Conservation (phyloP, 225 moss, liverwort and hornwort species). For the Thuidium tamariscinum region DNA sequence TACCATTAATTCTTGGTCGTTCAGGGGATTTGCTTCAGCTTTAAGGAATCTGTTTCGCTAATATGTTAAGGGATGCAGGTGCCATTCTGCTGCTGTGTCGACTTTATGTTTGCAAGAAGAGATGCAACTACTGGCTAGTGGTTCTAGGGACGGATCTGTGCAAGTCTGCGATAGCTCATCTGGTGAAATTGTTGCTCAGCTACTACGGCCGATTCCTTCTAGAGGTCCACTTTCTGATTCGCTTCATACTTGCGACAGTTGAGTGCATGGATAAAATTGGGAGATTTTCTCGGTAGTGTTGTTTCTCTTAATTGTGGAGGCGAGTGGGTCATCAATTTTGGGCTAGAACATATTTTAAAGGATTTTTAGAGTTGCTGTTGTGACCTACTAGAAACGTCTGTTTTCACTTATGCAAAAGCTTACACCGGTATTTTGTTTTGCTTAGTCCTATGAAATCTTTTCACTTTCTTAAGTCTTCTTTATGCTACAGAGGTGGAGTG, state of each 20-base stretch:
- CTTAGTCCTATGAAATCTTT: neutral
- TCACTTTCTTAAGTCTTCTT: neutral
- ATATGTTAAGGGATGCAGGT: conserved; percentile 26
- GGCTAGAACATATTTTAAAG: neutral
- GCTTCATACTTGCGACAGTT: neutral
- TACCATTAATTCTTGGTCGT: neutral
- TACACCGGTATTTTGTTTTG: neutral
- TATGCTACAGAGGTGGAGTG: conserved; percentile 32
- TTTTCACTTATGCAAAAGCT: neutral
- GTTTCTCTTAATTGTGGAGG: neutral
- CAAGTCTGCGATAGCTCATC: conserved; percentile 55
- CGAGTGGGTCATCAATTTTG: neutral
- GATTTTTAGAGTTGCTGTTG: neutral
- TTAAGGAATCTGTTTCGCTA: neutral
- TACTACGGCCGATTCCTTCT: conserved; percentile 25
- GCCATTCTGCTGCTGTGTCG: conserved; percentile 66
- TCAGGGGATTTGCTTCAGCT: neutral
- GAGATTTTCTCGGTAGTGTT: neutral
- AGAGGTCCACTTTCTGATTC: conserved; percentile 18
- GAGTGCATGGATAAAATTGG: neutral
- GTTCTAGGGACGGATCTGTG: conserved; percentile 67
- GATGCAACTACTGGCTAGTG: conserved; percentile 56
- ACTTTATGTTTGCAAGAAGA: conserved; percentile 43
- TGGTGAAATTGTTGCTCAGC: conserved; percentile 46
- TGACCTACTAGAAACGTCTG: neutral